A percentile compares a stretch with the other conserved stretches of the same genome.
phyloP scores from a whole-genome alignment of 768 basidiomycete species.

The Termitomyces sp. region DNA sequence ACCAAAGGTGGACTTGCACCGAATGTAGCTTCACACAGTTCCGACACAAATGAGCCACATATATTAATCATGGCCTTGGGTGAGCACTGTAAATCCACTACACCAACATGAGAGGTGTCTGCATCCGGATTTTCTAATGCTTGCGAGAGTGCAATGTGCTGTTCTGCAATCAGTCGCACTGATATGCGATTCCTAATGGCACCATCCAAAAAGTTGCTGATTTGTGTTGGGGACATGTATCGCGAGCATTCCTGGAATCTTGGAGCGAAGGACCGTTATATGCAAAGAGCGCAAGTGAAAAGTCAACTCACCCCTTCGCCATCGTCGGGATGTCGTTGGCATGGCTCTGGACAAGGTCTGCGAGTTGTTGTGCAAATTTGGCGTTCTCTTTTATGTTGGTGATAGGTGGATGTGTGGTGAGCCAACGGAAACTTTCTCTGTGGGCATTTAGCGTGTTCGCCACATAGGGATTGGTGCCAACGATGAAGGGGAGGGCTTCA shows the following conservation, averaged over 20 bases:
- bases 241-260: slow-evolving; percentile 84
- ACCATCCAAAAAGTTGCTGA: slow-evolving; percentile 75
- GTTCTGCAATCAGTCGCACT: slow-evolving; percentile 84
- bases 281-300: neutral
- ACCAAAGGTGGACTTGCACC: slow-evolving; percentile 62
- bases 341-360: slow-evolving; percentile 67
- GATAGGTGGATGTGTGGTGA: slow-evolving; percentile 64
- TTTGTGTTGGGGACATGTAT: slow-evolving; percentile 79
- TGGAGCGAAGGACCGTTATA: neutral
- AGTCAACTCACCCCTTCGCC: slow-evolving; percentile 67
- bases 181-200: slow-evolving; percentile 86
- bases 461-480: slow-evolving; percentile 87
- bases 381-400: slow-evolving; percentile 65
- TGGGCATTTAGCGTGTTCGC: slow-evolving; percentile 64
- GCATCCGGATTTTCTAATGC: slow-evolving; percentile 42
- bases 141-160: slow-evolving; percentile 81
- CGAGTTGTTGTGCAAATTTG: slow-evolving; percentile 61
- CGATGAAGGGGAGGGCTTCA: slow-evolving; percentile 79
- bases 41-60: slow-evolving; percentile 79
- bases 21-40: slow-evolving; percentile 80
- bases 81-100: slow-evolving; percentile 70
- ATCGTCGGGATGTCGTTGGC: slow-evolving; percentile 86
- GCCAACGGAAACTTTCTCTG: slow-evolving; percentile 60
- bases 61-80: slow-evolving; percentile 69
- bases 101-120: slow-evolving; percentile 48